Conservation (phyloP, 768 basidiomycete genomes). For the Obba rivulosa region DNA sequence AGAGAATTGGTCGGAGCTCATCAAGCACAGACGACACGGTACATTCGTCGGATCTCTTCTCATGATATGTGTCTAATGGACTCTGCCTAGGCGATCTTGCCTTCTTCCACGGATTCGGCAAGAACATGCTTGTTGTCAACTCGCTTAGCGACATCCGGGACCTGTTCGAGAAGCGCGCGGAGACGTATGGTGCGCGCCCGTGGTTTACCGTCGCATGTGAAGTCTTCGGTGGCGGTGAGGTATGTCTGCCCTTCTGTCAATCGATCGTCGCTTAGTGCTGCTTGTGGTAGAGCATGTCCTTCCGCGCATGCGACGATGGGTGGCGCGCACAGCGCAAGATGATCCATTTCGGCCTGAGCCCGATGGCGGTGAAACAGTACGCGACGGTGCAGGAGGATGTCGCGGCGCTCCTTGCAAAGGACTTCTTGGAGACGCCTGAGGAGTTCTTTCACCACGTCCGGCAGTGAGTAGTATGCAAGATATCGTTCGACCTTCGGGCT, state of each 20-base stretch:
- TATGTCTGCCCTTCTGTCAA: background rate
- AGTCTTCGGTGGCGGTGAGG: constrained; percentile 24
- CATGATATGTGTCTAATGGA: too few species aligned
- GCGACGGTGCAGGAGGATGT: constrained; percentile 24
- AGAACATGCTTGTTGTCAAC: constrained; percentile 25
- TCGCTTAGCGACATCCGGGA: constrained; percentile 21
- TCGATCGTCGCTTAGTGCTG: background rate
- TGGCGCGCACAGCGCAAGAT: constrained; percentile 25
- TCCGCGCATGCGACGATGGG: constrained; percentile 15
- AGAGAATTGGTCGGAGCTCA: constrained; percentile 8
- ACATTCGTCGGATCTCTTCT: background rate
- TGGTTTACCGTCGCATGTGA: constrained; percentile 33
- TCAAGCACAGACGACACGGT: constrained; percentile 8
- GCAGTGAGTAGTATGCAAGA: background rate
- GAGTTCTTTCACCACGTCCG: constrained; percentile 8
- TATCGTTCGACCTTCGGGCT: background rate
- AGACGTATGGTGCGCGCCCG: constrained; percentile 27
- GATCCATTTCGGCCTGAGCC: constrained; percentile 24
- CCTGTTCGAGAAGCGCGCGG: constrained; percentile 22
- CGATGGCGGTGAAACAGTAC: constrained; percentile 28
- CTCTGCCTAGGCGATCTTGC: constrained; percentile 23
- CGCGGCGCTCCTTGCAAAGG: constrained; percentile 11
- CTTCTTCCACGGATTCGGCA: constrained; percentile 24
- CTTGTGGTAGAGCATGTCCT: constrained; percentile 16
- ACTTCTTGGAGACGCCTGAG: constrained; percentile 3